phyloP scores from a whole-genome alignment of 179 eudicot species.

The Monotropa hypopitys region DNA sequence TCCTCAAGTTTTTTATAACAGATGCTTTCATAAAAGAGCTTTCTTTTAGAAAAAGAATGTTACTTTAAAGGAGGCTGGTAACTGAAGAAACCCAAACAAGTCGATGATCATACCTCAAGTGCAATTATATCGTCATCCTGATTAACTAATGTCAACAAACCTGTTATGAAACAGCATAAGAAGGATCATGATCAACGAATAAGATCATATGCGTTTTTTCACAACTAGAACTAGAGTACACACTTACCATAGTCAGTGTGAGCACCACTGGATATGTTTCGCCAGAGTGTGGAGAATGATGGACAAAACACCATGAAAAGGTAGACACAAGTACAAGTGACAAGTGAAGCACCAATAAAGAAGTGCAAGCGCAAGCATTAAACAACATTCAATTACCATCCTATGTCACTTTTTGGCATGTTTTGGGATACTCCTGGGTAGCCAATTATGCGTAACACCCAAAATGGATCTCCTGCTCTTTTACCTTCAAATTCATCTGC shows the following conservation, averaged over 20 bases:
- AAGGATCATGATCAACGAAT: background rate
- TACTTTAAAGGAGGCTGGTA: background rate
- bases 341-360: background rate
- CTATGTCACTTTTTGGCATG: slow-evolving; percentile 41
- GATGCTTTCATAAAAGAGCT: background rate
- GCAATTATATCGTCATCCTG: slow-evolving; percentile 83
- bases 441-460: slow-evolving; percentile 83
- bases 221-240: background rate
- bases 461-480: slow-evolving; percentile 79
- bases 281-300: slow-evolving; percentile 4
- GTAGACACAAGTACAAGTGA: slow-evolving; percentile 1
- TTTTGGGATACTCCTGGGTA: slow-evolving; percentile 44
- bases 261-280: slow-evolving; percentile 56
- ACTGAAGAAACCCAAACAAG: background rate
- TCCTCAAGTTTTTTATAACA: background rate
- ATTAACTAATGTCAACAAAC: slow-evolving; percentile 78
- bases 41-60: background rate
- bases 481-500: slow-evolving; percentile 52
- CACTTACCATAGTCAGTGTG: slow-evolving; percentile 87
- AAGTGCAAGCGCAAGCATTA: slow-evolving; percentile 7
- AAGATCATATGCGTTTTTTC: background rate
- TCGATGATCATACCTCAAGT: slow-evolving; percentile 51
- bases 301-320: slow-evolving; percentile 10
- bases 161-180: slow-evolving; percentile 28
- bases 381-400: slow-evolving; percentile 41